Evolutionary conservation across 2,329 filamentous ascomycete genomes (phyloP).

Genomic region (Canariomyces notabilis): DNA sequence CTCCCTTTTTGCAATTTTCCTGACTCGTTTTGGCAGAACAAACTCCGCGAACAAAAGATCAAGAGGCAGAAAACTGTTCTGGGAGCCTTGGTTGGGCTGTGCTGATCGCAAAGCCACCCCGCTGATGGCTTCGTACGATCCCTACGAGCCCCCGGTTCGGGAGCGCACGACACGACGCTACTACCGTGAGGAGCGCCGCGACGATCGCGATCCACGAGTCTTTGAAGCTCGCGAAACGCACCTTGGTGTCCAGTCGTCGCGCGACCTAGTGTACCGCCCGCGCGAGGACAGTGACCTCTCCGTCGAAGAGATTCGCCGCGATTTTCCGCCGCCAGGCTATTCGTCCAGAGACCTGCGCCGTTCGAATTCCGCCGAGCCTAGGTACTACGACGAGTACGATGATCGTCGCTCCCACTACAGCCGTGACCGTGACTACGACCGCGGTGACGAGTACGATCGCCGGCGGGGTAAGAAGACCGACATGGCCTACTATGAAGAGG

Average conservation of each 20-base stretch:
- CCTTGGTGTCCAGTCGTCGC: constrained; percentile 39
- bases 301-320: constrained; percentile 76
- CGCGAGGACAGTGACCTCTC: constrained; percentile 71
- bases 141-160: constrained; percentile 42
- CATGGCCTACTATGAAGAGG: constrained; percentile 52
- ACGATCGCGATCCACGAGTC: constrained; percentile 49
- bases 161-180: constrained; percentile 45
- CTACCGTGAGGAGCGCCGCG: constrained; percentile 50
- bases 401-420: constrained; percentile 34
- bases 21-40: neutral
- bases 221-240: constrained; percentile 48
- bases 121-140: constrained; percentile 48
- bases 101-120: constrained; percentile 8
- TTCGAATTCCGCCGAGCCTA: constrained; percentile 58
- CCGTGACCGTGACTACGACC: constrained; percentile 41
- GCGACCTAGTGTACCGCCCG: constrained; percentile 51
- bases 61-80: neutral
- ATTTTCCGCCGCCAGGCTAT: constrained; percentile 70
- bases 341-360: constrained; percentile 49
- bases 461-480: constrained; percentile 48
- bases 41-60: neutral
- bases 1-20: neutral
- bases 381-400: constrained; percentile 57
- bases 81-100: neutral
- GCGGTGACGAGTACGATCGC: constrained; percentile 43